A percentile compares a stretch with the other conserved stretches of the same genome.
Evolutionary conservation across 2,329 filamentous ascomycete genomes (phyloP).

Genomic region (Myriangium duriaei): DNA sequence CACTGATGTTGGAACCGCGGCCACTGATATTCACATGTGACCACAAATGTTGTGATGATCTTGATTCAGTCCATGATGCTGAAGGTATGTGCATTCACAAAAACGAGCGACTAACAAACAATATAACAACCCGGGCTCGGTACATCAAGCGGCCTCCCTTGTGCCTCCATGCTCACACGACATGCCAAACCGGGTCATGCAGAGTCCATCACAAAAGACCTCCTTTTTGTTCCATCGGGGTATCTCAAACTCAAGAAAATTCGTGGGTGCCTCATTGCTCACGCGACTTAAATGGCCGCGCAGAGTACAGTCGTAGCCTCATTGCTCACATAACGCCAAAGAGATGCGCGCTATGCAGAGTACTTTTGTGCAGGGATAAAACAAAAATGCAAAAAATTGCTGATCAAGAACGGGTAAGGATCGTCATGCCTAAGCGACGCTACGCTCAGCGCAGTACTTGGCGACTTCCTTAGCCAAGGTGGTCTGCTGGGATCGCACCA

Average conservation of each 20-base stretch:
- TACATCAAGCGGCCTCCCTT: background rate
- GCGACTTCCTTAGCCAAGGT: slow-evolving; percentile 13
- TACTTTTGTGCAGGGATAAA: slow-evolving; percentile 3
- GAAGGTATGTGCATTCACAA: background rate
- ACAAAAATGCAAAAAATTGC: background rate
- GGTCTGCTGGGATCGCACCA: slow-evolving; percentile 8
- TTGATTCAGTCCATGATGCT: no score
- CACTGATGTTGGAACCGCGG: no score
- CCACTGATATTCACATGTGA: no score
- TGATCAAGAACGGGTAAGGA: background rate
- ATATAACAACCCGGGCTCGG: background rate
- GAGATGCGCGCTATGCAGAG: slow-evolving; percentile 7
- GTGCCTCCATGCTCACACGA: slow-evolving; percentile 7
- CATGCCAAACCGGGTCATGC: slow-evolving; percentile 3
- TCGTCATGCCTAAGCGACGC: slow-evolving; percentile 6
- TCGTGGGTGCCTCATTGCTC: slow-evolving; percentile 10
- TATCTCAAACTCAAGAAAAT: slow-evolving; percentile 10
- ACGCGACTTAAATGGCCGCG: slow-evolving; percentile 3
- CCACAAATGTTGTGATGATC: no score
- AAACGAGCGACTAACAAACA: background rate
- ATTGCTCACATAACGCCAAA: slow-evolving; percentile 9
- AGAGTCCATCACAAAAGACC: slow-evolving; percentile 6
- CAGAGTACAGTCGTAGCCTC: slow-evolving; percentile 9
- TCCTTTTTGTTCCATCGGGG: slow-evolving; percentile 3
- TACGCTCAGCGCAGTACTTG: slow-evolving; percentile 13